Conservation (phyloP, 1,139 yeast species). For the Lizanozyma gosingica region DNA sequence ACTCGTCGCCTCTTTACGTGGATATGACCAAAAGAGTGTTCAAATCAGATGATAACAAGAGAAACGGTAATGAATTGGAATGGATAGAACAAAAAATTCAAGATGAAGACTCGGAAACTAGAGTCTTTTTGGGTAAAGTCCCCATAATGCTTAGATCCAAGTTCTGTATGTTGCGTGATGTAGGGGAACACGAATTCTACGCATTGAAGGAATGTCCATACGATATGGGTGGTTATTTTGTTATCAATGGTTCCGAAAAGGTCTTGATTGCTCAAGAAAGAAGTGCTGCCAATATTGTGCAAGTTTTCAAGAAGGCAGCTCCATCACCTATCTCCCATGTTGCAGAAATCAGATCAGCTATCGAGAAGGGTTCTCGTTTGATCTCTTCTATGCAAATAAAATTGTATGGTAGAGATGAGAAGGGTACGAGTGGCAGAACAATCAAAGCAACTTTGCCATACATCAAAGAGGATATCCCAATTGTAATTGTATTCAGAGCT, state of each 20-base stretch:
- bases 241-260: conserved; percentile 96
- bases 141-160: conserved; percentile 97
- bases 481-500: conserved; percentile 94
- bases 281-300: conserved; percentile 96
- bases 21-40: conserved; percentile 91
- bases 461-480: conserved; percentile 93
- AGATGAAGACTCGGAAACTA: conserved; percentile 54
- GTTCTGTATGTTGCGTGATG: conserved; percentile 87
- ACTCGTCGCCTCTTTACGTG: conserved; percentile 91
- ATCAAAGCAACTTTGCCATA: conserved; percentile 95
- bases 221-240: conserved; percentile 99
- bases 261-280: conserved; percentile 98
- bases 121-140: conserved; percentile 90
- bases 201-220: conserved; percentile 97
- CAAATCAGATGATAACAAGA: conserved; percentile 62
- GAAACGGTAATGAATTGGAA: conserved; percentile 56
- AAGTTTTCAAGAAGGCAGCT: conserved; percentile 95
- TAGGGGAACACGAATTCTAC: conserved; percentile 90
- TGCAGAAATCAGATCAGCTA: conserved; percentile 94
- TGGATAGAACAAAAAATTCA: conserved; percentile 53
- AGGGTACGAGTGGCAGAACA: conserved; percentile 67
- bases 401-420: conserved; percentile 75
- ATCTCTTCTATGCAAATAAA: conserved; percentile 93
- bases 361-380: conserved; percentile 93
- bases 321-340: conserved; percentile 94